phyloP scores from a whole-genome alignment of 768 basidiomycete species.

The Tulasnella sp. region DNA sequence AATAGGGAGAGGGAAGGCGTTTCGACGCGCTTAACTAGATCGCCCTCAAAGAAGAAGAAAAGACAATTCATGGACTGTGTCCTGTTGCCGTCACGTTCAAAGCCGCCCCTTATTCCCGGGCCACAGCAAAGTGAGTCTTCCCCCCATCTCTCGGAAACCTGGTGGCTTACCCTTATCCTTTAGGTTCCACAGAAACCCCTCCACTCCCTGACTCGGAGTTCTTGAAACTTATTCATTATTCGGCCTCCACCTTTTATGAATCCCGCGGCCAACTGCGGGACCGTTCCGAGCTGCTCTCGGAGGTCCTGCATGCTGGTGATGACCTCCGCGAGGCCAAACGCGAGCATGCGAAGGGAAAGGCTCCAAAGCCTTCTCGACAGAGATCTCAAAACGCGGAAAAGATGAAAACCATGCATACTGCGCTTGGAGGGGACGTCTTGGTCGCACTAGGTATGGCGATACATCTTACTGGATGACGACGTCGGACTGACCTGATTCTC shows the following conservation, averaged over 20 bases:
- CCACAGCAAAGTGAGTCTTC: not conserved
- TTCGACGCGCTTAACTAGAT: not conserved
- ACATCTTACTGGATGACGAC: not conserved
- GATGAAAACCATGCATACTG: conserved; percentile 59
- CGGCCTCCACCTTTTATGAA: conserved; percentile 48
- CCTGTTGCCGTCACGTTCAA: not conserved
- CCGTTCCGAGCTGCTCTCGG: not conserved
- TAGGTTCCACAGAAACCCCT: not conserved
- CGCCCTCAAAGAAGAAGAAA: not conserved
- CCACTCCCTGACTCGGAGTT: conserved; percentile 31
- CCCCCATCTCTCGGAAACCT: not conserved
- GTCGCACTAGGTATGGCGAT: conserved; percentile 54
- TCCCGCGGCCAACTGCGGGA: conserved; percentile 33
- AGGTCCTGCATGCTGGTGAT: not conserved
- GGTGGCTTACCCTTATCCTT: not conserved
- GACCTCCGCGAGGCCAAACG: conserved; percentile 18
- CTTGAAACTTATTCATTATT: conserved; percentile 46
- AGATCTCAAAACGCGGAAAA: conserved; percentile 19
- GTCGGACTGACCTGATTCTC: not conserved
- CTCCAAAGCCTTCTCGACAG: conserved; percentile 23
- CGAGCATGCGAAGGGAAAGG: conserved; percentile 36
- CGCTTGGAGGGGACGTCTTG: conserved; percentile 63
- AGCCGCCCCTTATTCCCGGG: not conserved
- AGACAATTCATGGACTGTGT: not conserved
- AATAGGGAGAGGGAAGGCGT: not conserved